phyloP scores from a whole-genome alignment of 2,329 filamentous ascomycete species.

The Fusarium sororula region DNA sequence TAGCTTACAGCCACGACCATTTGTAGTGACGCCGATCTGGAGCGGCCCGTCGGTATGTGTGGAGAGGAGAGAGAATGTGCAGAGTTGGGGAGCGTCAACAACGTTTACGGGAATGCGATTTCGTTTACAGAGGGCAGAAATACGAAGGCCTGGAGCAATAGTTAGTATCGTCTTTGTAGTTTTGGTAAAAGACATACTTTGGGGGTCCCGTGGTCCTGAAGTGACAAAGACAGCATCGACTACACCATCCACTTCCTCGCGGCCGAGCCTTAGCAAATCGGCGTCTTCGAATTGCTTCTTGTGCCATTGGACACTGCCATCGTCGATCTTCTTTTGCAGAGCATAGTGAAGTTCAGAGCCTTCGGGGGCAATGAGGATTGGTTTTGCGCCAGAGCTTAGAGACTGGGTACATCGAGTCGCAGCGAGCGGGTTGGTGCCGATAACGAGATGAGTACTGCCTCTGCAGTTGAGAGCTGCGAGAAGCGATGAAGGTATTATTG shows the following conservation, averaged over 20 bases:
- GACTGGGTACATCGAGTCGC: constrained; percentile 83
- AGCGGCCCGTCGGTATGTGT: constrained; percentile 90
- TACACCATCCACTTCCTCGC: constrained; percentile 77
- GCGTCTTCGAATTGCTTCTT: constrained; percentile 72
- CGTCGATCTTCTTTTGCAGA: constrained; percentile 71
- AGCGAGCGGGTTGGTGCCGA: constrained; percentile 90
- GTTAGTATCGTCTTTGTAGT: not conserved
- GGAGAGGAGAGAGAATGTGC: constrained; percentile 88
- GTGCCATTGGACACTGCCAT: constrained; percentile 72
- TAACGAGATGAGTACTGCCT: constrained; percentile 80
- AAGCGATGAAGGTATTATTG: constrained; percentile 56
- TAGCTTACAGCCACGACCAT: constrained; percentile 92
- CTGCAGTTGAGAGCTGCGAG: constrained; percentile 77
- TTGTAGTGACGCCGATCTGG: constrained; percentile 95
- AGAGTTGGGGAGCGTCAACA: constrained; percentile 84
- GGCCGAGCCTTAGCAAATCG: constrained; percentile 80
- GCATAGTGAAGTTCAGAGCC: constrained; percentile 66
- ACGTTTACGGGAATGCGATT: constrained; percentile 94
- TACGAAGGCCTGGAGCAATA: constrained; percentile 62
- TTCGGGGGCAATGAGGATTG: constrained; percentile 79
- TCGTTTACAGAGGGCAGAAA: constrained; percentile 78
- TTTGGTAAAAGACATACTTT: constrained; percentile 46
- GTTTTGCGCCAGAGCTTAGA: constrained; percentile 81
- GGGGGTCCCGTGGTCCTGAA: constrained; percentile 55
- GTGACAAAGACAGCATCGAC: constrained; percentile 96